Base-by-base conservation (phyloP, 1,284 basidiomycete species). In the Pascua guehoae region DNA sequence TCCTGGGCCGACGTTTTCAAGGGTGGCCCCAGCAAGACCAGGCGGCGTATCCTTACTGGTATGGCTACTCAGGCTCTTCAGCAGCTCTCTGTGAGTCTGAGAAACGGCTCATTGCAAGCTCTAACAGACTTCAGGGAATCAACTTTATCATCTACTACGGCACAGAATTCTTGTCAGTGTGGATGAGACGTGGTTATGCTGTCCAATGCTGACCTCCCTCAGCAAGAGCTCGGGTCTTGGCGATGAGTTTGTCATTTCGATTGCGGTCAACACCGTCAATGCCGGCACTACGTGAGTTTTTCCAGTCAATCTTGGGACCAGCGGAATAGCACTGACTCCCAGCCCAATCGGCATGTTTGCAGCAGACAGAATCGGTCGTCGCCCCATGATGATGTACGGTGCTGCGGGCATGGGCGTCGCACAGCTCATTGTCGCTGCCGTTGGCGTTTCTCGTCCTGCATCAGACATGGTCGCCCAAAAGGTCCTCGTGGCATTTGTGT, bases 251-350 rank as follows among this genome's bases (percentile, higher is more conserved):
- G 51, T 68, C 58, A 71, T 74, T 66, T 62, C 67, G 17, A 68
- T 76, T 61, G 64, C 70, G 54, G 72, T 67, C 58, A 75, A 72
- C 64, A 67, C 73, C 41, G 74, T 78, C 68, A 78, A 78, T 61
- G 76, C 78, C 49, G 58, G 54, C 38, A 45, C 57, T 38, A 50
- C 57, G 41, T 32, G 24, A 32, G 24, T 32, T 72, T 76, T 67
- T 47, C 68, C 12, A 80, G 51, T 32, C 24, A 4, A 32, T 7
- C 24, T 32, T 32, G 24, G 4, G 24, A 32, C 24, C 24, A 32
- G 24, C 24, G 7, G 24, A 32, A 32, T 32, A 7, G 24, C 24
- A 32, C 24, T 32, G 24, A 32, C 24, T 32, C 3, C 24, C 24
- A 32, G 24, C 4, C 24, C 24, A 32, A 32, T 32, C 24, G 24